Percentiles rank a stretch among this genome's conserved stretches.
These are phyloP conservation scores for Musa beccarii DNA, from an alignment of 176 grass and related monocot species.

Conservation along the genomic window DNA sequence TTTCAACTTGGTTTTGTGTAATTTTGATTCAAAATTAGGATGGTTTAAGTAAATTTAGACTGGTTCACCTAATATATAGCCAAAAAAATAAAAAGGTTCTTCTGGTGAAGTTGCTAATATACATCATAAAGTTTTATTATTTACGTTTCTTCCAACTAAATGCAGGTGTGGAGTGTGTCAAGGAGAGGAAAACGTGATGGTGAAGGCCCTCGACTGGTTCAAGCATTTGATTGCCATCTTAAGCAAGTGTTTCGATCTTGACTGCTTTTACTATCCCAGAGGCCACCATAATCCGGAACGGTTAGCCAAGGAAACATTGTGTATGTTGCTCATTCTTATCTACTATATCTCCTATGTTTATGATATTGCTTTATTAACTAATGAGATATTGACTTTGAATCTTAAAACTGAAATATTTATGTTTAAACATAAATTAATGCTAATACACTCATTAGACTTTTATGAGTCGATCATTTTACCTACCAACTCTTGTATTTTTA, in stretches of 20 bases:
- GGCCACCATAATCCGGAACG: slow-evolving; percentile 57
- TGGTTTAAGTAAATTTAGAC: no score
- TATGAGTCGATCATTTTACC: no score
- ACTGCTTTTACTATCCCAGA: slow-evolving; percentile 41
- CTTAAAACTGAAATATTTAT: no score
- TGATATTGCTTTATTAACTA: not conserved
- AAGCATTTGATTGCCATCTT: slow-evolving; percentile 35
- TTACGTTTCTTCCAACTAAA: not conserved
- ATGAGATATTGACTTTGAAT: not conserved
- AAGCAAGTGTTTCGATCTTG: slow-evolving; percentile 60
- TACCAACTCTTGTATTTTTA: no score
- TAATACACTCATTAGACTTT: no score
- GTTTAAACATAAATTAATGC: no score
- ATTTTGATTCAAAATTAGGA: no score
- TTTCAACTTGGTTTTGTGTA: no score
- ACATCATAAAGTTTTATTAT: not conserved
- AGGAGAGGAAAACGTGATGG: slow-evolving; percentile 37
- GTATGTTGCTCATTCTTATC: slow-evolving; percentile 26
- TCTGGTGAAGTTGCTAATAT: no score
- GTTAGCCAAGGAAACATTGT: slow-evolving; percentile 67
- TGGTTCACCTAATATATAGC: no score
- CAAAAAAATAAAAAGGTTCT: no score
- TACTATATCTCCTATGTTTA: no score
- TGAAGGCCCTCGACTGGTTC: slow-evolving; percentile 36
- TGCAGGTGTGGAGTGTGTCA: slow-evolving; percentile 27